phyloP scores from a whole-genome alignment of 768 basidiomycete genomes.

The Chlorophyllum brunneum region DNA sequence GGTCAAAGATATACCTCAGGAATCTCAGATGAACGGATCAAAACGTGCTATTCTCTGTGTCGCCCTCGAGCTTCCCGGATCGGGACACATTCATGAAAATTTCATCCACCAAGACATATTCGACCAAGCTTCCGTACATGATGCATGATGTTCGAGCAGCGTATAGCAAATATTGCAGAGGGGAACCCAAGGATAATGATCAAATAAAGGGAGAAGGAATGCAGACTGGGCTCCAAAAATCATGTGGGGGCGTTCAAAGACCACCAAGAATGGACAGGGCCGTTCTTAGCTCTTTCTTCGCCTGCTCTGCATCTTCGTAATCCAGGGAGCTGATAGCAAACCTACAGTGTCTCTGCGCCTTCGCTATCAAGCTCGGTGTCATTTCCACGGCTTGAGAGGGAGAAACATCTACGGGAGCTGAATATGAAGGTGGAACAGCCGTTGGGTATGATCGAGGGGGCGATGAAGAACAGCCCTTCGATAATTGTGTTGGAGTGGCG shows the following conservation, averaged over 20 bases:
- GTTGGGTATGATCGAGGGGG: constrained; percentile 11
- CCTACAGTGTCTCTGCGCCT: constrained; percentile 86
- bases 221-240: too few relatives aligned
- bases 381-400: constrained; percentile 44
- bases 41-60: background rate
- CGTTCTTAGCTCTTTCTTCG: constrained; percentile 73
- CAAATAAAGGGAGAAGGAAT: background rate
- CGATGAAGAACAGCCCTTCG: background rate
- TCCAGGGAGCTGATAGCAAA: constrained; percentile 95
- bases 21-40: background rate
- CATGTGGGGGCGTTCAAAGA: background rate
- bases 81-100: too few relatives aligned
- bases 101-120: too few relatives aligned
- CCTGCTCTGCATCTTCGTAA: constrained; percentile 89
- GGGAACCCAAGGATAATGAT: background rate
- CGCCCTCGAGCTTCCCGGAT: too few relatives aligned
- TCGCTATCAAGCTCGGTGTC: constrained; percentile 61
- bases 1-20: background rate
- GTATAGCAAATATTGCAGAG: too few relatives aligned
- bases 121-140: too few relatives aligned
- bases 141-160: too few relatives aligned
- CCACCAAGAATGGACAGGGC: constrained; percentile 70
- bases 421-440: constrained; percentile 17
- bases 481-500: background rate
- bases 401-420: constrained; percentile 17